These are phyloP conservation scores for Annona cherimola DNA, from an alignment of 164 flowering plant genomes.

Conservation along the genomic window DNA sequence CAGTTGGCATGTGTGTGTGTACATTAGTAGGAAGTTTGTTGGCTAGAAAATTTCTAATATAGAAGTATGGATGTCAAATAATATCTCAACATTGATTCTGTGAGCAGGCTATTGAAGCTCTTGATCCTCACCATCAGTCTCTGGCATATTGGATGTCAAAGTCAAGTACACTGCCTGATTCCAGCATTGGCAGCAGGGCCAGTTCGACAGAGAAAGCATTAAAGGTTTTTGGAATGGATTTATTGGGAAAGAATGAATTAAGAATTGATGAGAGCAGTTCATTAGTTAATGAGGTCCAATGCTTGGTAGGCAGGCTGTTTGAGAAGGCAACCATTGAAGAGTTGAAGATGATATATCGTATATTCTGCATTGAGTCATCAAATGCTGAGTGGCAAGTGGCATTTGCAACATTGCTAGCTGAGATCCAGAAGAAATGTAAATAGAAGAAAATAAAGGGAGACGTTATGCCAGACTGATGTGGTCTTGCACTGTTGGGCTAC, in stretches of 20 bases:
- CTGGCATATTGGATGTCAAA: constrained; percentile 55
- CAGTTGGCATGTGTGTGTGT: neutral
- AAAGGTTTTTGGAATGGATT: constrained; percentile 18
- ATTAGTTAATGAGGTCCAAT: constrained; percentile 19
- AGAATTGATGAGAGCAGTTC: constrained; percentile 12
- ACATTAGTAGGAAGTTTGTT: no score
- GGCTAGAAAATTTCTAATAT: neutral
- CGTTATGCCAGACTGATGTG: neutral
- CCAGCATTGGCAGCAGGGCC: constrained; percentile 3
- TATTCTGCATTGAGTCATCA: constrained; percentile 36
- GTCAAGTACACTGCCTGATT: constrained; percentile 14
- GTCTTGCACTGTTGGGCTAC: neutral
- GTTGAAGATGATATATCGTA: constrained; percentile 33
- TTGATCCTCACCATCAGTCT: constrained; percentile 58
- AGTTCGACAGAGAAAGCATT: constrained; percentile 15
- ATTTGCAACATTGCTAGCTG: constrained; percentile 31
- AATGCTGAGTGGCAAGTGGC: constrained; percentile 38
- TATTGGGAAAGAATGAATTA: constrained; percentile 11
- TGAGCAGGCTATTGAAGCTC: constrained; percentile 65
- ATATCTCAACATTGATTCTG: neutral
- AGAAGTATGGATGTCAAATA: neutral
- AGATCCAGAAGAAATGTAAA: constrained; percentile 33
- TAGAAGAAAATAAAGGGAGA: neutral
- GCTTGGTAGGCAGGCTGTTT: constrained; percentile 35
- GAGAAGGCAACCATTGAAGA: constrained; percentile 51